Base-by-base conservation (phyloP, 768 basidiomycete species). In the Phaeotremella fagi region DNA sequence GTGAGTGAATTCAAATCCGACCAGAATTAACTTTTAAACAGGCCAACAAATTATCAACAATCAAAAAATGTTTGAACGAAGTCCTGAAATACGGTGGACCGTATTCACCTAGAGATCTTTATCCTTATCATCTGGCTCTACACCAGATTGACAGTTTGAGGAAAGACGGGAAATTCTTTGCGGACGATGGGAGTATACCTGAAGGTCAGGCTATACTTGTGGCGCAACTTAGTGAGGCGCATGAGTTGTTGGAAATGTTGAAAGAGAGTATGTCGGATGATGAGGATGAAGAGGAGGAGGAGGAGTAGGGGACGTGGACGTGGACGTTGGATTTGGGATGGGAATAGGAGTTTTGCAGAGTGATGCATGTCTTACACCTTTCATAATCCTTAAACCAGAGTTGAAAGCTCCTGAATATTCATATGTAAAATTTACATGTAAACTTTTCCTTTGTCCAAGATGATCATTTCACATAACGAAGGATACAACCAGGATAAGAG, bases 121-220 rank as follows among this genome's bases (percentile, higher is more conserved):
- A 95, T 77, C 92, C 92, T 18, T 95, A 95, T 77, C 91, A 94
- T 77, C 81, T 94, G 15, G 91, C 90, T 9, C 78, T 94, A 42
- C 87, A 91, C 74, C 92, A 98, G 77, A 94, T 98, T 60, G 94
- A 98, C 73, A 85, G 85, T 0, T 78, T 95, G 78, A 81, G 92
- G 41, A 85, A 85, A 73, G 95, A 99, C 55, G 95, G 94, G 36
- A 90, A 88, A 67, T 98, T 98, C 66, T 77, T 91, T 23, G 88
- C 89, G 22, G 79, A 82, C 16, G 92, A 95, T 64, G 92, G 94
- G 1, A 78, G 80, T 24, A 82, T 98, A 61, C 94, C 94, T 1
- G 94, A 98, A 73, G 94, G 94, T 2, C 94, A 98, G 72, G 94
- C 89, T 14, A 90, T 94, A 63, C 81, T 98, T 48, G 90, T 90